Evolutionary conservation across 2,329 filamentous ascomycete species (phyloP).

Genomic region (Paecilomyces dactylethromorphus): DNA sequence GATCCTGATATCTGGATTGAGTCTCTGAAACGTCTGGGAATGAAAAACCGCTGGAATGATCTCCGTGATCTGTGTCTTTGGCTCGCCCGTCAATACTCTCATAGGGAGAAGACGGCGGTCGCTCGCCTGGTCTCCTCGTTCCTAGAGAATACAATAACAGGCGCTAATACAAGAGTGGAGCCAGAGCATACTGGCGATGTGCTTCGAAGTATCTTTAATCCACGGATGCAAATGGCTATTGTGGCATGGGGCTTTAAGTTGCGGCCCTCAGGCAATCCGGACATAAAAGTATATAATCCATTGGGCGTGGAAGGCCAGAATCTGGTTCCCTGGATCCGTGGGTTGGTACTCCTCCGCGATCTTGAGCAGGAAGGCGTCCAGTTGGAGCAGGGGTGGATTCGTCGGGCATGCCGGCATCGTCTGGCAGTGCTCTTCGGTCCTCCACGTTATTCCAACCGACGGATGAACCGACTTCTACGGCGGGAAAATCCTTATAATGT

Average conservation of each 20-base stretch:
- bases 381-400: constrained; percentile 22
- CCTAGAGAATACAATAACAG: not conserved
- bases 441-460: constrained; percentile 20
- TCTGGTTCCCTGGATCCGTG: constrained; percentile 34
- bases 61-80: constrained; percentile 46
- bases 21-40: constrained; percentile 54
- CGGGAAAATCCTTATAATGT: constrained; percentile 27
- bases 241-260: constrained; percentile 45
- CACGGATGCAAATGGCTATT: constrained; percentile 39
- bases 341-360: constrained; percentile 32
- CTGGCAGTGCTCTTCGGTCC: constrained; percentile 30
- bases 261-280: constrained; percentile 15
- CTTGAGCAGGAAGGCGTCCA: constrained; percentile 29
- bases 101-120: constrained; percentile 6
- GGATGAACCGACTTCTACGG: constrained; percentile 29
- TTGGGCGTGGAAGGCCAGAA: constrained; percentile 12
- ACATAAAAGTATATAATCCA: constrained; percentile 12
- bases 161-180: constrained; percentile 7
- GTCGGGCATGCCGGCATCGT: constrained; percentile 27
- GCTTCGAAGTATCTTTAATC: constrained; percentile 37
- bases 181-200: constrained; percentile 8
- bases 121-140: constrained; percentile 7
- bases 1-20: constrained; percentile 48
- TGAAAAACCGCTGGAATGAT: constrained; percentile 46
- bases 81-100: constrained; percentile 41